Conservation (phyloP, 2,329 filamentous ascomycete genomes). For the Tricladium varicosporioides region DNA sequence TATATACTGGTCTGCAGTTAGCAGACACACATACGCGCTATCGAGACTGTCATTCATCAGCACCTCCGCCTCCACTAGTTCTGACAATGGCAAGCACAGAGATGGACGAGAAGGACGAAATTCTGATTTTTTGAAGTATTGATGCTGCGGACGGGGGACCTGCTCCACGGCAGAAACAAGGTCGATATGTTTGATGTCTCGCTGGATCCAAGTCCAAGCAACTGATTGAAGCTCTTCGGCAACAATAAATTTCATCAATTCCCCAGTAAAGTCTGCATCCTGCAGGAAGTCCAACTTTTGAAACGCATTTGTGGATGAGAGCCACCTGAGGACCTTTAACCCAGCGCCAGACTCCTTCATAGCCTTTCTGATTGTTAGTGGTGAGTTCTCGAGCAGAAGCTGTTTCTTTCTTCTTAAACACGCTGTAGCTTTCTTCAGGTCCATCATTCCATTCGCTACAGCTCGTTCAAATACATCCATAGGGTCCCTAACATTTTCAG, state of each 20-base stretch:
- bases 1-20: no score
- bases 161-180: conserved; percentile 17
- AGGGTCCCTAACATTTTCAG: conserved; percentile 16
- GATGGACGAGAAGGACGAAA: no score
- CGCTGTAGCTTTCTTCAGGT: conserved; percentile 25
- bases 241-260: conserved; percentile 32
- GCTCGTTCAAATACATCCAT: conserved; percentile 34
- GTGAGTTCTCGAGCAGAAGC: conserved; percentile 19
- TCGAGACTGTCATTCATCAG: no score
- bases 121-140: no score
- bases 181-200: not conserved
- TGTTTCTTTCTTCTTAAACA: conserved; percentile 22
- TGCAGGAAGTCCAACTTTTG: conserved; percentile 27
- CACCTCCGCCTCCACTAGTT: no score
- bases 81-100: no score
- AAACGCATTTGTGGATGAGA: conserved; percentile 27
- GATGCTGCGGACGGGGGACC: not conserved
- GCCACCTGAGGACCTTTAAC: conserved; percentile 32
- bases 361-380: conserved; percentile 18
- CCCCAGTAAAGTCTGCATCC: conserved; percentile 17
- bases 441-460: conserved; percentile 33
- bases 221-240: conserved; percentile 30
- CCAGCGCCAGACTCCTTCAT: conserved; percentile 32
- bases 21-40: no score
- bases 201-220: conserved; percentile 31